A percentile compares a stretch with the other conserved stretches of the same genome.
These are phyloP conservation scores for Licmophora abbreviata DNA, from an alignment of 108 stramenopile species.

Conservation along the genomic window DNA sequence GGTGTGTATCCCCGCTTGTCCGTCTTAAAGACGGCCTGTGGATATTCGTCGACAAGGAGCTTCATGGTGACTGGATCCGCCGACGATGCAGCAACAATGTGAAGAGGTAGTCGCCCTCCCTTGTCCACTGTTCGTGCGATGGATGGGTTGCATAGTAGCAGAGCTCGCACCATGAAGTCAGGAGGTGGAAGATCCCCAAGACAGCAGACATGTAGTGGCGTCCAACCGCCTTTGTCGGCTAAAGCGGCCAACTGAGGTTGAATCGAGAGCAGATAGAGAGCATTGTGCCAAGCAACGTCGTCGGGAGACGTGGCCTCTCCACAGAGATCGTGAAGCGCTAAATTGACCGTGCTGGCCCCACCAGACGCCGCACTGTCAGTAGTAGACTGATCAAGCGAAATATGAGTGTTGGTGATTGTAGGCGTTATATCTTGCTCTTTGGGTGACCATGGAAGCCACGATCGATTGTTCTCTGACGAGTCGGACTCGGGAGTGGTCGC, in stretches of 20 bases:
- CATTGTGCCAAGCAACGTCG: constrained; percentile 39
- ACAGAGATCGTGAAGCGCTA: constrained; percentile 35
- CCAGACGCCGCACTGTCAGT: no score
- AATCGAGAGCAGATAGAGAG: constrained; percentile 20
- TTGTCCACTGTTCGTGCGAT: constrained; percentile 16
- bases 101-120: constrained; percentile 39
- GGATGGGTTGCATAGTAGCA: constrained; percentile 22
- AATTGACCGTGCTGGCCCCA: neutral
- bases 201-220: constrained; percentile 34
- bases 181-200: constrained; percentile 21
- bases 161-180: constrained; percentile 21
- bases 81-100: constrained; percentile 30
- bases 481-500: no score
- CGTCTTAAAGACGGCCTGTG: constrained; percentile 22
- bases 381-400: no score
- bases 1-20: constrained; percentile 37
- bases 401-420: no score
- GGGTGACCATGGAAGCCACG: no score
- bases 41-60: constrained; percentile 37
- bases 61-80: constrained; percentile 28
- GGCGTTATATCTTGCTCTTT: no score
- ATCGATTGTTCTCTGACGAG: no score
- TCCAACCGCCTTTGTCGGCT: constrained; percentile 18
- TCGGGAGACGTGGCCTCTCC: constrained; percentile 23
- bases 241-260: constrained; percentile 29